Percentiles rank a stretch among this genome's conserved stretches.
Evolutionary conservation across 1,284 basidiomycete species (phyloP).

Genomic region (Somion occarium): DNA sequence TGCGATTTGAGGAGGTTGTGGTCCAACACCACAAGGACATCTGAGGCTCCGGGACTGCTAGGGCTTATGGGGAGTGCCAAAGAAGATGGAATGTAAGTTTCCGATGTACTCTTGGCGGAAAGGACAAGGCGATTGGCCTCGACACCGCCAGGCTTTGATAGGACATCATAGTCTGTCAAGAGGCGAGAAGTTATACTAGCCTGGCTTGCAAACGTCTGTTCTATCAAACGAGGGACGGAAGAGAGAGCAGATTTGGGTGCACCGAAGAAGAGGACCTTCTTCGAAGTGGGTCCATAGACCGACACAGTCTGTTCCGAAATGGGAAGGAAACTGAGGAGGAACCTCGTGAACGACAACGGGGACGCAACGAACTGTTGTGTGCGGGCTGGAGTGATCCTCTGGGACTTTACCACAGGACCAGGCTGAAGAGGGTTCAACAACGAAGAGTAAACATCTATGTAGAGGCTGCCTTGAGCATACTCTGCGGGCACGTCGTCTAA

Average conservation of each 20-base stretch:
- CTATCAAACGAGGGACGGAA: slow-evolving; percentile 48
- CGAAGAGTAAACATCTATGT: slow-evolving; percentile 65
- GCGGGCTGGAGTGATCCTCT: slow-evolving; percentile 53
- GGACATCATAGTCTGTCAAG: slow-evolving; percentile 61
- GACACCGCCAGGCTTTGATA: slow-evolving; percentile 67
- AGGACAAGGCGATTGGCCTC: slow-evolving; percentile 58
- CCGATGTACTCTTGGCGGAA: slow-evolving; percentile 36
- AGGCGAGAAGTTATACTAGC: slow-evolving; percentile 48
- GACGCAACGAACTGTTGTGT: slow-evolving; percentile 48
- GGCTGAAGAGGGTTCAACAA: slow-evolving; percentile 39
- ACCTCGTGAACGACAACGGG: slow-evolving; percentile 40
- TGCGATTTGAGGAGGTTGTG: slow-evolving; percentile 64
- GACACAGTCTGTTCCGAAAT: slow-evolving; percentile 13
- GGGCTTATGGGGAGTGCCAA: slow-evolving; percentile 46
- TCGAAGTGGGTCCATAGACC: slow-evolving; percentile 23
- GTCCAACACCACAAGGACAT: slow-evolving; percentile 73
- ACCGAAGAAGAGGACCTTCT: slow-evolving; percentile 62
- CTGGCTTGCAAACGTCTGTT: slow-evolving; percentile 47
- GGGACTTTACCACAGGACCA: slow-evolving; percentile 46
- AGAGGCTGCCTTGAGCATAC: slow-evolving; percentile 61
- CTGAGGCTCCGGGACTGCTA: slow-evolving; percentile 42
- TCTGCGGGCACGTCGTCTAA: slow-evolving; percentile 70
- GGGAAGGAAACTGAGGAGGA: slow-evolving; percentile 31
- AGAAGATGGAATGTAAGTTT: slow-evolving; percentile 41
- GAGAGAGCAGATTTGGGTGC: slow-evolving; percentile 50